Evolutionary conservation across 2,329 filamentous ascomycete genomes (phyloP).

Genomic region (Coniella vitis): DNA sequence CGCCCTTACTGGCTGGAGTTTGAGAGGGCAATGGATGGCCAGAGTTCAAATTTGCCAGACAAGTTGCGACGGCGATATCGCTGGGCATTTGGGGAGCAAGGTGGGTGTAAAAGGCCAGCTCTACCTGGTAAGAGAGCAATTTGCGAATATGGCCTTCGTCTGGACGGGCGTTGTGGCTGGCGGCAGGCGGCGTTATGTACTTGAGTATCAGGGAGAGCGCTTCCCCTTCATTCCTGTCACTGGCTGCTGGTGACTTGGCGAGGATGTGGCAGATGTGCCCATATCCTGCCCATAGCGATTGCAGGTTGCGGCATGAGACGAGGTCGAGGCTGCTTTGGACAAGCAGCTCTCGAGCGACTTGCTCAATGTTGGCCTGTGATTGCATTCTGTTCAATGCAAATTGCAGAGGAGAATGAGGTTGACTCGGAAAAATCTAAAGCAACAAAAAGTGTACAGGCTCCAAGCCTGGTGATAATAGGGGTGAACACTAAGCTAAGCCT

Average conservation of each 20-base stretch:
- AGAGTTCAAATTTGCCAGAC: conserved; percentile 37
- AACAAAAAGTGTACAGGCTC: not conserved
- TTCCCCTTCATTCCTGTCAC: not conserved
- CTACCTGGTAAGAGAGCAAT: conserved; percentile 59
- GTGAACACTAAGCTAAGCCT: not conserved
- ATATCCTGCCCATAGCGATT: conserved; percentile 46
- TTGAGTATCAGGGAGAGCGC: conserved; percentile 47
- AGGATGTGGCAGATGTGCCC: conserved; percentile 49
- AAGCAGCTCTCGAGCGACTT: conserved; percentile 5
- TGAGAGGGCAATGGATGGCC: conserved; percentile 1
- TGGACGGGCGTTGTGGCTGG: conserved; percentile 17
- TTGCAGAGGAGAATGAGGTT: not conserved
- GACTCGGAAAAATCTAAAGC: not conserved
- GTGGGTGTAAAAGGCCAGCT: conserved; percentile 57
- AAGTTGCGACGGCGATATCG: conserved; percentile 41
- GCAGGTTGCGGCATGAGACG: conserved; percentile 30
- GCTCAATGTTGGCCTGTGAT: conserved; percentile 6
- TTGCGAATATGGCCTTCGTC: conserved; percentile 61
- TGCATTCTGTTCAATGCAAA: not conserved
- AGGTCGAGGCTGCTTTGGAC: conserved; percentile 18
- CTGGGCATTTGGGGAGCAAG: conserved; percentile 43
- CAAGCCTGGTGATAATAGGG: not conserved
- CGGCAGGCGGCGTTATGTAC: conserved; percentile 47
- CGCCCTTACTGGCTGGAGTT: not conserved
- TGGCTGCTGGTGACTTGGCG: conserved; percentile 26